Base-by-base conservation (phyloP, 495 filamentous ascomycete genomes). In the Penicillium longicatenatum region DNA sequence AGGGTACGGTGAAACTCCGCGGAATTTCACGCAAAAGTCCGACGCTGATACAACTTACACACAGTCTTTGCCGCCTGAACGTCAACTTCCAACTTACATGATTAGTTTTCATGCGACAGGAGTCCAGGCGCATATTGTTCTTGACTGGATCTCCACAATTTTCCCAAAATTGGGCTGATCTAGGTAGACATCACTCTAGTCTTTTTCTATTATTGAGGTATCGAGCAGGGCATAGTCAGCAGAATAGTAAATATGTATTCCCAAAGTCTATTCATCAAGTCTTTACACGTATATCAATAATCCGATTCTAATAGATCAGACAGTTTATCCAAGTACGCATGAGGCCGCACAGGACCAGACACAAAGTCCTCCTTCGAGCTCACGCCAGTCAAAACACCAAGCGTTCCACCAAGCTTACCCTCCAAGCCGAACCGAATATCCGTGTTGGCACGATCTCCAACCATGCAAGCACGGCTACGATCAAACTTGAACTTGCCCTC, bases 361-460 rank as follows among this genome's bases (percentile, higher is more conserved):
- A 93, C 90, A 60, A 98, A 89, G 41, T 88, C 86, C 57, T 88
- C 85, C 75, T 89, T 88, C 62, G 84, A 89, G 55, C 78, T 86
- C 21, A 99, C 93, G 9, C 94, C 94, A 1, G 94, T 97, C 73
- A 97, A 74, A 14, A 99, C 94, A 19, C 84, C 89, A 62, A 99
- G 73, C 17, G 94, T 99, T 1, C 94, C 94, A 4, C 94, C 94
- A 35, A 99, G 77, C 52, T 87, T 84, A 0, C 93, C 94, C 71
- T 98, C 89, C 58, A 97, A 79, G 11, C 94, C 94, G 72, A 99
- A 99, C 63, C 87, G 84, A 63, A 99, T 97, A 79, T 99, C 94
- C 1, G 94, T 99, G 70, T 98, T 88, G 48, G 94, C 79, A 41
- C 94, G 82, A 74, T 99, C 94, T 5, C 94, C 94, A 29, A 99